Percentiles rank a stretch among this genome's conserved stretches.
phyloP scores from a whole-genome alignment of 352 stramenopile species.

The Thraustochytrium sp. region DNA sequence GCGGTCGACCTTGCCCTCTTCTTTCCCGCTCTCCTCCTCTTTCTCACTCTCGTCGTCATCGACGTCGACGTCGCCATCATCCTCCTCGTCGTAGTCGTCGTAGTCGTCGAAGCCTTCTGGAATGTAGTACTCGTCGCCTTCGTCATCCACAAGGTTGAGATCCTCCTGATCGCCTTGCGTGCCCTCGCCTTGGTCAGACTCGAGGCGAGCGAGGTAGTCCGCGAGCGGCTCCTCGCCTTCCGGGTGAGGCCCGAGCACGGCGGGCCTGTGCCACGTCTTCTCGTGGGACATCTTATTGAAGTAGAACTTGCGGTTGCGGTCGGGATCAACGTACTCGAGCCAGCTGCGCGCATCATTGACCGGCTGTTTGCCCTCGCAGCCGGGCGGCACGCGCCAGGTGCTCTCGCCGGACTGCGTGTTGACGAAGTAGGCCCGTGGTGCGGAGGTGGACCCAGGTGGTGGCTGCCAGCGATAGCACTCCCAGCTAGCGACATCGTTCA shows the following conservation, averaged over 20 bases:
- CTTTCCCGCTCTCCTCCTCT: neutral
- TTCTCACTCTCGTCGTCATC: neutral
- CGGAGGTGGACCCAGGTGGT: neutral
- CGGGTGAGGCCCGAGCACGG: neutral
- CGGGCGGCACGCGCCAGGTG: neutral
- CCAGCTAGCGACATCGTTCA: neutral
- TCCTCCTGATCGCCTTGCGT: neutral
- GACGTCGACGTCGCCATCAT: neutral
- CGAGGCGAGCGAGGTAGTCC: neutral
- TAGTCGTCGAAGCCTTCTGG: conserved; percentile 6
- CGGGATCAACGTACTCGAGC: neutral
- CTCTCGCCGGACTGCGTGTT: neutral
- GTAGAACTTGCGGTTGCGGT: neutral
- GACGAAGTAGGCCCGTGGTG: neutral
- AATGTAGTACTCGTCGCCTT: neutral
- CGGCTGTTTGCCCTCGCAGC: neutral
- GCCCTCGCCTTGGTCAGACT: neutral
- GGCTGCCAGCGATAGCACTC: neutral
- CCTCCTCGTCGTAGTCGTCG: neutral
- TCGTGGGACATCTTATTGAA: conserved; percentile 19
- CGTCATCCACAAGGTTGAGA: neutral
- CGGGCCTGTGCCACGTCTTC: neutral
- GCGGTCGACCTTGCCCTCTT: too few species aligned
- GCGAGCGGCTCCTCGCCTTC: neutral
- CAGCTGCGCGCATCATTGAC: neutral